Conservation (phyloP, 805 yeast genomes). For the Candida ovalis region DNA sequence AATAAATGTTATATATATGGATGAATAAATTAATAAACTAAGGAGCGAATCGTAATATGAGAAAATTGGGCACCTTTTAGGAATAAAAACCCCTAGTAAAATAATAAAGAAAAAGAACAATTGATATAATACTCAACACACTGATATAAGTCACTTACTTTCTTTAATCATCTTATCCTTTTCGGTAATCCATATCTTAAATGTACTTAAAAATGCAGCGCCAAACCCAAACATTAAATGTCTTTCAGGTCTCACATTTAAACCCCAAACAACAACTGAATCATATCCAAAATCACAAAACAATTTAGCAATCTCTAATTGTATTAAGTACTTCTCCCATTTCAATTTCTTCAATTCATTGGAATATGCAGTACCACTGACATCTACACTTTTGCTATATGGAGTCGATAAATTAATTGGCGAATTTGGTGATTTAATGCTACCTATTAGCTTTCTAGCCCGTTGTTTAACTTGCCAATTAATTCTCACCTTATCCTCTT, state of each 20-base stretch:
- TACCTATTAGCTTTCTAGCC: conserved; percentile 34
- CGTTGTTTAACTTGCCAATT: conserved; percentile 59
- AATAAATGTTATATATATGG: too few species aligned
- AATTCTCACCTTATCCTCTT: conserved; percentile 51
- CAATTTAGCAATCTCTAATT: conserved; percentile 40
- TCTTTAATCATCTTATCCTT: conserved; percentile 16
- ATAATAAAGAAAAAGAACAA: not conserved
- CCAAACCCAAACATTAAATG: conserved; percentile 31
- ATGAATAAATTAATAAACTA: too few species aligned
- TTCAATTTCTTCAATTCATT: conserved; percentile 32
- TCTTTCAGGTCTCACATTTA: conserved; percentile 25
- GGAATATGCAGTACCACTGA: conserved; percentile 10
- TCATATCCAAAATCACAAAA: conserved; percentile 46
- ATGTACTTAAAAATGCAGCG: conserved; percentile 30
- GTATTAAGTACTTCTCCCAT: conserved; percentile 33
- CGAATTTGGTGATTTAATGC: conserved; percentile 16
- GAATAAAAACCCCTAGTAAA: too few species aligned
- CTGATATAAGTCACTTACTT: not conserved
- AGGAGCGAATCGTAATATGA: too few species aligned
- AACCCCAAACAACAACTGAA: conserved; percentile 41
- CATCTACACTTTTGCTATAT: conserved; percentile 3
- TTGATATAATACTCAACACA: too few species aligned
- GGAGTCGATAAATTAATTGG: conserved; percentile 16
- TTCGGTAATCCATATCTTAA: conserved; percentile 29
- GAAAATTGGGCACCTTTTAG: too few species aligned